Percentiles rank a stretch among this genome's conserved stretches.
Evolutionary conservation across 2,329 filamentous ascomycete species (phyloP).

Genomic region (Rhynchosporium secalis): DNA sequence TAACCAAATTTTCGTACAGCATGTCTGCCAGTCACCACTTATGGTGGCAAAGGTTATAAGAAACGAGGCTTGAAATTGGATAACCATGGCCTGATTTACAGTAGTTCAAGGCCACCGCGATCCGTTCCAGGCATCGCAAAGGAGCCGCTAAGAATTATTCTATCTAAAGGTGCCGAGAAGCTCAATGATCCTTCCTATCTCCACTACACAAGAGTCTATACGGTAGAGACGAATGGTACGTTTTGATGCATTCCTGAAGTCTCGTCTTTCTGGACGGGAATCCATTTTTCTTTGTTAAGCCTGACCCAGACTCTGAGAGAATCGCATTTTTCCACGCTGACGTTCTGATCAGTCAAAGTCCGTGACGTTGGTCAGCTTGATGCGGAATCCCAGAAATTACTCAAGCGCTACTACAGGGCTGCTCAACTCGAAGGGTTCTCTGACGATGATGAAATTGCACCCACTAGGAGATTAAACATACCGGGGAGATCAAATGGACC

Average conservation of each 20-base stretch:
- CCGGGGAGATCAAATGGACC: background rate
- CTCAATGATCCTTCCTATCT: slow-evolving; percentile 28
- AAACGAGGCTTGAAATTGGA: slow-evolving; percentile 30
- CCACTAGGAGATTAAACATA: background rate
- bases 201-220: slow-evolving; percentile 32
- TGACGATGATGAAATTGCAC: slow-evolving; percentile 11
- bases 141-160: slow-evolving; percentile 24
- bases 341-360: slow-evolving; percentile 26
- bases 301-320: too few species aligned
- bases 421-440: slow-evolving; percentile 2
- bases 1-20: background rate
- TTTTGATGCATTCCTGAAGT: too few species aligned
- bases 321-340: too few species aligned
- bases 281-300: too few species aligned
- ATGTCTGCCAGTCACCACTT: slow-evolving; percentile 31
- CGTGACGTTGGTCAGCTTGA: slow-evolving; percentile 32
- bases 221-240: slow-evolving; percentile 28
- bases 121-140: slow-evolving; percentile 21
- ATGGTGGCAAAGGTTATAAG: slow-evolving; percentile 21
- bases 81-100: slow-evolving; percentile 32
- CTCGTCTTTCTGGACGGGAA: too few species aligned
- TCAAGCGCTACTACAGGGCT: slow-evolving; percentile 17
- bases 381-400: slow-evolving; percentile 21
- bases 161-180: slow-evolving; percentile 20
- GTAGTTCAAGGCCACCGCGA: slow-evolving; percentile 14